Conservation (phyloP, 148 eudicot genomes). For the Simmondsia chinensis region DNA sequence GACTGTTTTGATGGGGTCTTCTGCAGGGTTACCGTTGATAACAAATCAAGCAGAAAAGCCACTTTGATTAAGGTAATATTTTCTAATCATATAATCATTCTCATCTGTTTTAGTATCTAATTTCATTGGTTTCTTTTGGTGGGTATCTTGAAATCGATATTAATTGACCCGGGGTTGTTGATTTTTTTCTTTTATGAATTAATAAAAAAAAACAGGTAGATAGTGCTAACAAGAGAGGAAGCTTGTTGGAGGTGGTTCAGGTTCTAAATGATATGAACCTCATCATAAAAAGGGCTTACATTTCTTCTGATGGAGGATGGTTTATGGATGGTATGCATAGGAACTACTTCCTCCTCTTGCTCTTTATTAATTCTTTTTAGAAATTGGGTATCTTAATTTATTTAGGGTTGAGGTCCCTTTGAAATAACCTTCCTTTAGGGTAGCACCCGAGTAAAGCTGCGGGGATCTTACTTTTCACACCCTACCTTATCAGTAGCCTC, state of each 20-base stretch:
- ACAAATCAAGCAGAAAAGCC: constrained; percentile 48
- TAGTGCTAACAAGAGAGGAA: constrained; percentile 57
- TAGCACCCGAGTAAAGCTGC: too few relatives aligned
- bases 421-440: too few relatives aligned
- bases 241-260: constrained; percentile 65
- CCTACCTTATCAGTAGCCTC: too few relatives aligned
- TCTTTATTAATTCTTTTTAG: neutral
- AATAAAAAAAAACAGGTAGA: too few relatives aligned
- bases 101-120: neutral
- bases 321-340: constrained; percentile 58
- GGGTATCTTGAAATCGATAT: too few relatives aligned
- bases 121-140: neutral
- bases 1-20: constrained; percentile 13
- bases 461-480: too few relatives aligned
- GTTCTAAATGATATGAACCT: constrained; percentile 52
- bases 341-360: neutral
- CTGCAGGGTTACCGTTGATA: constrained; percentile 81
- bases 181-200: neutral
- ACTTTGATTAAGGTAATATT: constrained; percentile 71
- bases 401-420: too few relatives aligned
- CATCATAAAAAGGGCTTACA: constrained; percentile 40
- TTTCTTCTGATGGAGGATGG: constrained; percentile 72
- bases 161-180: too few relatives aligned
- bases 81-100: neutral
- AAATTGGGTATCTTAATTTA: neutral